These are phyloP conservation scores for Bruguiera sexangula DNA, from an alignment of 345 rosid species.

Conservation along the genomic window DNA sequence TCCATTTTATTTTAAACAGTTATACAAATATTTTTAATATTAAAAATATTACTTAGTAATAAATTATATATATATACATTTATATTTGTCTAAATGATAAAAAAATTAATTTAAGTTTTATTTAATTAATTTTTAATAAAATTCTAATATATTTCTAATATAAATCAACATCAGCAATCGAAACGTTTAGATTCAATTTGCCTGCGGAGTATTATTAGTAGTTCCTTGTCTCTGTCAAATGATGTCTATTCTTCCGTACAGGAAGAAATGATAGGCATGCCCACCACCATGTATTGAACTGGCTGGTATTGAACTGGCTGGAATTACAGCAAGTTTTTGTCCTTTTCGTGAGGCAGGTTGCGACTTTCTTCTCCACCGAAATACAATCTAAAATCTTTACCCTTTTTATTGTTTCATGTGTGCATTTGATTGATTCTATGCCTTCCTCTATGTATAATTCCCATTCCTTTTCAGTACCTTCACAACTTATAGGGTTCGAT, in stretches of 20 bases:
- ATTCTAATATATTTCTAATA: too few relatives aligned
- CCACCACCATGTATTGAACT: neutral
- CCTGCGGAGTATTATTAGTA: neutral
- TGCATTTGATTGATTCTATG: conserved; percentile 4
- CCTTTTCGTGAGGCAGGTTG: neutral
- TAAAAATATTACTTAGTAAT: too few relatives aligned
- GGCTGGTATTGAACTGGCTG: conserved; percentile 6
- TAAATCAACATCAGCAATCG: neutral
- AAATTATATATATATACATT: too few relatives aligned
- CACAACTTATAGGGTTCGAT: too few relatives aligned
- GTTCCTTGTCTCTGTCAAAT: conserved; percentile 5
- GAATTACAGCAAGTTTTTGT: neutral
- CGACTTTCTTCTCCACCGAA: conserved; percentile 7
- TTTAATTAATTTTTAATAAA: too few relatives aligned
- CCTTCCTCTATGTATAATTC: neutral
- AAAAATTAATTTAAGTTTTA: too few relatives aligned
- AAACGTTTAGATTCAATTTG: neutral
- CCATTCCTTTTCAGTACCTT: neutral
- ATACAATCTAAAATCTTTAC: neutral
- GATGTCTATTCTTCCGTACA: neutral
- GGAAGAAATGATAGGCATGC: conserved; percentile 11
- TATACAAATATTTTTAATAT: too few relatives aligned
- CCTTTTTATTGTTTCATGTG: neutral
- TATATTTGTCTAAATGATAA: too few relatives aligned
- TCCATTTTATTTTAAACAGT: too few relatives aligned